phyloP scores from a whole-genome alignment of 306 rosid genomes.

The Castanea sativa region DNA sequence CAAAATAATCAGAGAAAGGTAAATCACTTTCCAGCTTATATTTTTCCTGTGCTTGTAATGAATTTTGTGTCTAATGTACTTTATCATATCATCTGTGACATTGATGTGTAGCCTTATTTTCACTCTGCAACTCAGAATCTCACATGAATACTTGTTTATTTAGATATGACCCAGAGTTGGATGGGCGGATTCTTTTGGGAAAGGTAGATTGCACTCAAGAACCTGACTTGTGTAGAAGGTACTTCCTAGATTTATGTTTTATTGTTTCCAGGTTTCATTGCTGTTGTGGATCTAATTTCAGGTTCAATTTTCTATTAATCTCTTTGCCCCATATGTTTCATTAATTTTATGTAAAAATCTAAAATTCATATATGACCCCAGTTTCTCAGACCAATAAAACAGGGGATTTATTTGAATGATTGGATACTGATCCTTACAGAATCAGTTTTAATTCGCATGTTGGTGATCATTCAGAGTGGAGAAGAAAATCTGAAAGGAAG shows the following conservation, averaged over 20 bases:
- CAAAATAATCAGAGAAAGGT: slow-evolving; percentile 80
- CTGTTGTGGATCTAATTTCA: neutral
- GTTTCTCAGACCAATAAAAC: neutral
- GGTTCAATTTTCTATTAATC: neutral
- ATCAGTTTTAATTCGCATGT: neutral
- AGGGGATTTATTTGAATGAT: neutral
- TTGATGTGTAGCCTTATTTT: neutral
- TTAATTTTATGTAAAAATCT: neutral
- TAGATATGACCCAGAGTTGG: slow-evolving; percentile 92
- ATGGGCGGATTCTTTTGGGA: slow-evolving; percentile 79
- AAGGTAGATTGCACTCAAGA: slow-evolving; percentile 89
- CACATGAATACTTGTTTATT: slow-evolving; percentile 21
- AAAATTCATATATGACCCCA: neutral
- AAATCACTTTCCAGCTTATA: slow-evolving; percentile 18
- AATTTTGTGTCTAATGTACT: slow-evolving; percentile 13
- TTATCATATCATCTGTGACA: slow-evolving; percentile 3
- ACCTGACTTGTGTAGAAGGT: slow-evolving; percentile 85
- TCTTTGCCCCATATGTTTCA: neutral
- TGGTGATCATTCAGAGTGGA: neutral
- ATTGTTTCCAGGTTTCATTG: slow-evolving; percentile 15
- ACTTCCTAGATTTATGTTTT: slow-evolving; percentile 11
- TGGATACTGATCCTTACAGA: neutral
- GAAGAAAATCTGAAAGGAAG: neutral
- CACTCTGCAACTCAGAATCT: slow-evolving; percentile 13
- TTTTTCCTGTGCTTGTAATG: slow-evolving; percentile 27